Percentiles rank a stretch among this genome's conserved stretches.
These are phyloP conservation scores for Dactylis glomerata DNA, from an alignment of 176 grass and related monocot genomes.

Conservation along the genomic window DNA sequence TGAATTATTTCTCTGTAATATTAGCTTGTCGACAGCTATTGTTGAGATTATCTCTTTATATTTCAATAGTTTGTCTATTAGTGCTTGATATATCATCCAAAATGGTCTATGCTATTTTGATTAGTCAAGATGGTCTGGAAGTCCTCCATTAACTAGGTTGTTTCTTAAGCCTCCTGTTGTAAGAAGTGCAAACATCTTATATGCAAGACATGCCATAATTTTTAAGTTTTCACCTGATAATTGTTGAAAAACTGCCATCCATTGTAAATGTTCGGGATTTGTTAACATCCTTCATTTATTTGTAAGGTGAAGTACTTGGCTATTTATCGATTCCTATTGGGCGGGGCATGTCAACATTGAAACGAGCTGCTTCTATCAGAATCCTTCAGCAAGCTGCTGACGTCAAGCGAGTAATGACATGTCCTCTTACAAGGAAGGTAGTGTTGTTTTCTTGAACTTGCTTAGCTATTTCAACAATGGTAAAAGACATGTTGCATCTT, in stretches of 20 bases:
- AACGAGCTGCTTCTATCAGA: slow-evolving; percentile 89
- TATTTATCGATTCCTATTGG: slow-evolving; percentile 83
- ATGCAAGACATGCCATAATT: background rate
- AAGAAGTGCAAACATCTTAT: slow-evolving; percentile 8
- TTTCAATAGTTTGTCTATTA: background rate
- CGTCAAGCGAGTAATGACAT: slow-evolving; percentile 44
- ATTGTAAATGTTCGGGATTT: slow-evolving; percentile 1
- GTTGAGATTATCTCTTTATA: background rate
- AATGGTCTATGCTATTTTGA: background rate
- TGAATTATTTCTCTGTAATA: background rate
- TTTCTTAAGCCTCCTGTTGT: background rate
- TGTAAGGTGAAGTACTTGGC: slow-evolving; percentile 88
- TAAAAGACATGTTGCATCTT: background rate
- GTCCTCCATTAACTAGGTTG: background rate
- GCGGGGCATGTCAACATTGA: slow-evolving; percentile 60
- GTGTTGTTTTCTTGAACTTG: background rate
- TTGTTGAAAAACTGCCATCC: background rate
- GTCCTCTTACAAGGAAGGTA: slow-evolving; percentile 82
- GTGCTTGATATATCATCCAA: background rate
- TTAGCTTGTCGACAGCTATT: background rate
- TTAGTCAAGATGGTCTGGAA: background rate
- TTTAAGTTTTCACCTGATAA: slow-evolving; percentile 10
- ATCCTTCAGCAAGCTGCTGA: slow-evolving; percentile 68
- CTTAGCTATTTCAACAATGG: background rate
- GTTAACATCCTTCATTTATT: slow-evolving; percentile 24